Conservation (phyloP, 108 stramenopile species). For the Poteriospumella lacustris region DNA sequence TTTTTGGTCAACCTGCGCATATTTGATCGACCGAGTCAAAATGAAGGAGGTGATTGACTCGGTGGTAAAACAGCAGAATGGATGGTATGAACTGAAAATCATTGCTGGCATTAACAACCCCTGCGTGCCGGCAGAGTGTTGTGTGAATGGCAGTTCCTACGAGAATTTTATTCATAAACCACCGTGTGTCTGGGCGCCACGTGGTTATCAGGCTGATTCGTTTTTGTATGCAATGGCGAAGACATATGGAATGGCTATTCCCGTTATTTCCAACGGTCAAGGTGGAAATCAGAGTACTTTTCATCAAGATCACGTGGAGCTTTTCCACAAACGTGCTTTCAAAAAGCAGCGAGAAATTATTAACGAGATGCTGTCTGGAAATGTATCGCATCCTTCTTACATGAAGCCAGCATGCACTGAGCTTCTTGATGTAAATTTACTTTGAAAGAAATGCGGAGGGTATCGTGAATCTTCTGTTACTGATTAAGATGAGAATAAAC, state of each 20-base stretch:
- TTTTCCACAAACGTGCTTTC: background rate
- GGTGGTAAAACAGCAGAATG: background rate
- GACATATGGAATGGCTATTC: background rate
- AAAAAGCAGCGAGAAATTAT: background rate
- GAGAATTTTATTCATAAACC: background rate
- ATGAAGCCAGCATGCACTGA: background rate
- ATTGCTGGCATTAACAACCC: background rate
- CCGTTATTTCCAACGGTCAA: background rate
- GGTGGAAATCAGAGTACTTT: constrained; percentile 15
- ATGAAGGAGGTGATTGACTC: background rate
- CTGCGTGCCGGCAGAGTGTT: background rate
- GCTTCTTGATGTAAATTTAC: background rate
- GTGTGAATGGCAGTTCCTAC: background rate
- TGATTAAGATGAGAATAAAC: too few species aligned
- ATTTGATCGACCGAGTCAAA: constrained; percentile 6
- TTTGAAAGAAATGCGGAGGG: too few species aligned
- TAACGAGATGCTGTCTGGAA: background rate
- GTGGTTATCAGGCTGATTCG: constrained; percentile 6
- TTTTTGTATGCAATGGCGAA: constrained; percentile 5
- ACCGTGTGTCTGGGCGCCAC: constrained; percentile 10
- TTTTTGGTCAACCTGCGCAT: constrained; percentile 19
- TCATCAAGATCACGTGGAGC: background rate
- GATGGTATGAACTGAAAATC: background rate
- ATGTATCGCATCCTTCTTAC: background rate
- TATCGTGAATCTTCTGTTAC: too few species aligned